phyloP scores from a whole-genome alignment of 805 yeast species.

The Lipomyces orientalis region DNA sequence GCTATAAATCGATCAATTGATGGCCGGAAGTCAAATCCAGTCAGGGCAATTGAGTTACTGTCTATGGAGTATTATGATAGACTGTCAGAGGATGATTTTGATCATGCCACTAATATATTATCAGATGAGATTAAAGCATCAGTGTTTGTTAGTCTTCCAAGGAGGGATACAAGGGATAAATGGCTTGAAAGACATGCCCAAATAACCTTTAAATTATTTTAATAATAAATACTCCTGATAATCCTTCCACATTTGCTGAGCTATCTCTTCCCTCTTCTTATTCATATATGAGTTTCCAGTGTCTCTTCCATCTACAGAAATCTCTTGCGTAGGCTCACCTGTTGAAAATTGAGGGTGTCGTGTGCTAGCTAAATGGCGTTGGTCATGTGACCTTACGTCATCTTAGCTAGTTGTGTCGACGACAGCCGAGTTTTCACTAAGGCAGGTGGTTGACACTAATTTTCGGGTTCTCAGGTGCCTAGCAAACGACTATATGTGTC shows the following conservation, averaged over 20 bases:
- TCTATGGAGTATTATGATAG: not conserved
- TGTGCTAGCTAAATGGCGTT: no score
- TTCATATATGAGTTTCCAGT: not conserved
- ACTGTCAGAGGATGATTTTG: not conserved
- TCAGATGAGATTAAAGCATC: not conserved
- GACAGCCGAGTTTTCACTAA: no score
- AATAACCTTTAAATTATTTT: not conserved
- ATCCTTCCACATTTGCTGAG: not conserved
- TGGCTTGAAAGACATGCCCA: not conserved
- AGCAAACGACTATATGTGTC: no score
- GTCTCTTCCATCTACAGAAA: not conserved
- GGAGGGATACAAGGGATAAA: not conserved
- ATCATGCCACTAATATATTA: not conserved
- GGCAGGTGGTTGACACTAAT: no score
- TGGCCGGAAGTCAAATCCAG: not conserved
- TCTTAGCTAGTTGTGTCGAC: no score
- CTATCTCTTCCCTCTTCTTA: not conserved
- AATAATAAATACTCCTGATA: not conserved
- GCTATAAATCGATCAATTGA: not conserved
- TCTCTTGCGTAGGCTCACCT: no score
- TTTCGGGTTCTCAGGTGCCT: no score
- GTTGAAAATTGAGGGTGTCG: no score
- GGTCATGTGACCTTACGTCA: no score
- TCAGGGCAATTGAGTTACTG: not conserved
- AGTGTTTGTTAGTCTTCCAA: not conserved